phyloP scores from a whole-genome alignment of 352 stramenopile genomes.

The Phytopythium oedochilum region DNA sequence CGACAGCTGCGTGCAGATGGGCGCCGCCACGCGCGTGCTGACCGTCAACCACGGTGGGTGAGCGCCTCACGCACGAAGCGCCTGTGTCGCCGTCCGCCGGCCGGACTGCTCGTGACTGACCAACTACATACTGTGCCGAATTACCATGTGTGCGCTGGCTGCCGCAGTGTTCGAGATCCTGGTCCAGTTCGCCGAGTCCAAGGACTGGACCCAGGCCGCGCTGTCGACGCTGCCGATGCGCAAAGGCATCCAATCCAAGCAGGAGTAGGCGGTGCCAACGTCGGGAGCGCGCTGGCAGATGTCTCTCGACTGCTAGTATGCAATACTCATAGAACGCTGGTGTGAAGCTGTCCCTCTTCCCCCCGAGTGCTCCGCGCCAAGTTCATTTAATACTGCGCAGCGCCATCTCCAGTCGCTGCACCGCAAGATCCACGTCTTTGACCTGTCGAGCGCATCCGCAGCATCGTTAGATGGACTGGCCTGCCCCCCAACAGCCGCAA shows the following conservation, averaged over 20 bases:
- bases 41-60: constrained; percentile 90
- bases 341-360: not conserved
- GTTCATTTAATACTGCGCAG: constrained; percentile 59
- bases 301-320: not conserved
- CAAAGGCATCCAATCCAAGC: constrained; percentile 63
- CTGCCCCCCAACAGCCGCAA: not conserved
- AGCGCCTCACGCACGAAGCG: not conserved
- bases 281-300: no score
- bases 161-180: constrained; percentile 79
- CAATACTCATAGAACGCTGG: not conserved
- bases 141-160: not conserved
- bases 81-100: not conserved
- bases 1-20: constrained; percentile 77
- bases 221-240: constrained; percentile 58
- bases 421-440: constrained; percentile 77
- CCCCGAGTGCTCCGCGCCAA: not conserved
- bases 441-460: constrained; percentile 24
- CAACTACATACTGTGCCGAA: no score
- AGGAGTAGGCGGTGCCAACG: constrained; percentile 13
- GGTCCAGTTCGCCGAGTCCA: constrained; percentile 56
- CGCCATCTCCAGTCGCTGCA: constrained; percentile 73
- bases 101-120: not conserved
- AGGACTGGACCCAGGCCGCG: constrained; percentile 74
- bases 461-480: not conserved
- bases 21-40: constrained; percentile 64